Evolutionary conservation across 352 stramenopile genomes (phyloP), one percentile per base, ranked within the genome.

Genomic region (Phytopythium ostracodes): DNA sequence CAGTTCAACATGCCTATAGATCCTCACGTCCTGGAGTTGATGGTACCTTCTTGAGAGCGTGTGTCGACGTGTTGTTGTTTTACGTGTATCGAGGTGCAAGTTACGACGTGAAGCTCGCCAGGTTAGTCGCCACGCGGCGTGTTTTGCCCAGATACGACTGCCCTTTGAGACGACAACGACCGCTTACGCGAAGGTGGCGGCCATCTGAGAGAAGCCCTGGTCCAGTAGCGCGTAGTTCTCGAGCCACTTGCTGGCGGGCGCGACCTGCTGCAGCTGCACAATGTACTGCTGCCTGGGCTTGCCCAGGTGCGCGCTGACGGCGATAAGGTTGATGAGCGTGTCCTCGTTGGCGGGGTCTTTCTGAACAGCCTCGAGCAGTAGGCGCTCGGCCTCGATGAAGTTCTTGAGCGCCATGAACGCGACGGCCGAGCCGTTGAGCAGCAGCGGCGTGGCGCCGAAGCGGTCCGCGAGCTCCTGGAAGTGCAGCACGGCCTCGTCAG

Each of bases 241-340:
- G 22, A 95, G 77, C 82, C 82, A 93, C 51, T 79, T 62, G 71
- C 87, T 92, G 20, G 69, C 29, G 1, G 86, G 86, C 24, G 82
- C 82, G 27, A 93, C 73, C 53, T 92, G 81, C 67, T 92, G 79
- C 40, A 96, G 74, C 75, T 95, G 85, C 53, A 75, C 72, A 29
- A 93, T 66, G 64, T 89, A 96, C 71, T 91, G 78, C 65, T 88
- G 63, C 35, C 72, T 77, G 22, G 81, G 78, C 64, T 97, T 98
- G 67, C 89, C 86, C 72, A 98, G 62, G 64, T 98, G 91, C 51
- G 95, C 77, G 57, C 72, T 93, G 31, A 91, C 92, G 1, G 90
- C 88, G 65, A 98, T 92, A 51, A 98, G 70, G 72, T 99, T 99
- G 47, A 98, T 79, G 27, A 98, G 80, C 59, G 94, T 98, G 70